A percentile compares a stretch with the other conserved stretches of the same genome.
Evolutionary conservation across 768 basidiomycete genomes (phyloP).

Genomic region (Termitomyces bulborhizus): DNA sequence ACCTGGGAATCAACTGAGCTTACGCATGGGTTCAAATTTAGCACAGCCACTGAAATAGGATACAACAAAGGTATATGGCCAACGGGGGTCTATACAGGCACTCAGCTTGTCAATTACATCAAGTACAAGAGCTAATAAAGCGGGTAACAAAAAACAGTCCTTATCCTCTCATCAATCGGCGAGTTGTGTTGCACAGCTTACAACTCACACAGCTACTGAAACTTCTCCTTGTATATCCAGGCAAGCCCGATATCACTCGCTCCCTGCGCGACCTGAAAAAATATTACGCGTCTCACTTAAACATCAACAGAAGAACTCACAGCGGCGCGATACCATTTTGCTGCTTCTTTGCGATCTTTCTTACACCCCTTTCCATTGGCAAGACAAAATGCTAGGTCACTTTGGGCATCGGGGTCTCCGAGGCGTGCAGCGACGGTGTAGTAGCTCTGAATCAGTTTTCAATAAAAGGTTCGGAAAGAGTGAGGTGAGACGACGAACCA

Average conservation of each 20-base stretch:
- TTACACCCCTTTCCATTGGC: slow-evolving; percentile 87
- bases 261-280: slow-evolving; percentile 48
- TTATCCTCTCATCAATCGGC: neutral
- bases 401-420: slow-evolving; percentile 84
- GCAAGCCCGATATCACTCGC: slow-evolving; percentile 78
- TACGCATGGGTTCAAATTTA: neutral
- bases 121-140: neutral
- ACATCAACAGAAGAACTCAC: slow-evolving; percentile 30
- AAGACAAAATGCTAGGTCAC: slow-evolving; percentile 78
- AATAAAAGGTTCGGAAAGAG: neutral
- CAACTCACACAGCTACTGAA: slow-evolving; percentile 24
- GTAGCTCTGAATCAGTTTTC: slow-evolving; percentile 50
- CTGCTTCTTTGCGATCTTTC: slow-evolving; percentile 81
- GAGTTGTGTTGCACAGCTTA: neutral
- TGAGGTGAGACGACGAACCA: slow-evolving; percentile 40
- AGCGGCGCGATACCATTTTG: slow-evolving; percentile 88
- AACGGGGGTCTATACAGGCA: neutral
- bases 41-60: neutral
- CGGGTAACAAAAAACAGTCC: neutral
- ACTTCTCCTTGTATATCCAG: slow-evolving; percentile 93
- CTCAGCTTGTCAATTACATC: neutral
- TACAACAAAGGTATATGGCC: too few relatives aligned
- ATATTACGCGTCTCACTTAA: neutral
- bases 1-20: too few relatives aligned
- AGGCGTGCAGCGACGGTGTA: slow-evolving; percentile 78